Base-by-base conservation (phyloP, 345 rosid species). In the Hibiscus syriacus region DNA sequence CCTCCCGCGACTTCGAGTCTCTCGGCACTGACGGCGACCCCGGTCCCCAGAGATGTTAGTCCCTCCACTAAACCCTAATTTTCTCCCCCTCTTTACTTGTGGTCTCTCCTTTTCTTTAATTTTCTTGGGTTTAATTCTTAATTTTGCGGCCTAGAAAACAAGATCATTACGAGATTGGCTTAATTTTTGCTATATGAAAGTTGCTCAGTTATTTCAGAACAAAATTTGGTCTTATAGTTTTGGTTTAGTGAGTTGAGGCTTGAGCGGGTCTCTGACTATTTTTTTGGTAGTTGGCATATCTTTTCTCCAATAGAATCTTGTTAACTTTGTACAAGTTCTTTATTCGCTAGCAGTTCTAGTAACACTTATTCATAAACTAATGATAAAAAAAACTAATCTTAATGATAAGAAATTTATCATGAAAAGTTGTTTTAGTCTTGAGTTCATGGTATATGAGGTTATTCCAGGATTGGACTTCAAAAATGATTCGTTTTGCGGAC, bases 1-100 rank as follows among this genome's bases (percentile, higher is more conserved):
- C n/a, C n/a, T n/a, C n/a, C n/a, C n/a, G n/a, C n/a, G n/a, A n/a
- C n/a, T n/a, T n/a, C n/a, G n/a, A n/a, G n/a, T n/a, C n/a, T n/a
- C n/a, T n/a, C n/a, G n/a, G n/a, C n/a, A n/a, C n/a, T n/a, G n/a
- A 82, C 36, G 92, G 89, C 53, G 95, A 96, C 19, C 90, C 85
- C 2, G 99, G 96, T 27, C 88, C 99, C 12, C 96, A 85, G 60
- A 82, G 97, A 83, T 94, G 99, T 94, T 11, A 84, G 85, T 77
- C 66, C 65, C 49, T 59, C 3, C 3, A 10, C 4, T 0, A 19
- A 27, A 60, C 76, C 65, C 25, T 5, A 16, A 60, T 54, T 61
- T 55, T 39, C 41, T 10, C 19, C 25, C 20, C 23, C 0, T n/a
- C 30, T 27, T 49, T 52, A 25, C 67, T 11, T 8, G 7, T 22